phyloP scores from a whole-genome alignment of 306 rosid species.

The Urtica urens region DNA sequence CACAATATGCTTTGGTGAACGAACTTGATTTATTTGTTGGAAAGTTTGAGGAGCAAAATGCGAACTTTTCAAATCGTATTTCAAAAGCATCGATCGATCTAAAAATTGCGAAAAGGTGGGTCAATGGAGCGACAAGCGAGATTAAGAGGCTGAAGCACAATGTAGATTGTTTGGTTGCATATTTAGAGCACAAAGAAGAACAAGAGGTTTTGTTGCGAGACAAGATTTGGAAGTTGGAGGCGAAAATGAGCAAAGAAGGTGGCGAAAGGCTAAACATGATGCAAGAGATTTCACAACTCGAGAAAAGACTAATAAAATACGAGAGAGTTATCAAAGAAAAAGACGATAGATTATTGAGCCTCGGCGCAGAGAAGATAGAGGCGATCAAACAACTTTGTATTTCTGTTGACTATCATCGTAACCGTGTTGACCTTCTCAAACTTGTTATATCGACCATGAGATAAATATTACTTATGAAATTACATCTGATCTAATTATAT shows the following conservation, averaged over 20 bases:
- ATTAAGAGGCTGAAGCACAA: constrained; percentile 21
- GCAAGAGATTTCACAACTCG: constrained; percentile 32
- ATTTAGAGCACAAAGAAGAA: constrained; percentile 38
- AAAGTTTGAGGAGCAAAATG: constrained; percentile 30
- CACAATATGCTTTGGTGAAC: constrained; percentile 5
- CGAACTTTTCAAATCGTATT: constrained; percentile 13
- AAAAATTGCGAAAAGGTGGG: constrained; percentile 34
- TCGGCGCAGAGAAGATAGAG: constrained; percentile 63
- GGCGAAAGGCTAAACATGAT: constrained; percentile 47
- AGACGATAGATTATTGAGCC: constrained; percentile 36
- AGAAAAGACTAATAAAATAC: constrained; percentile 38
- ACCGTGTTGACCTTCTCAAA: constrained; percentile 35
- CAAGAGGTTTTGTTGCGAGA: constrained; percentile 33
- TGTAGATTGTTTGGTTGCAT: constrained; percentile 12
- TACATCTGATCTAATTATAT: too few species aligned
- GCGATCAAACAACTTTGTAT: constrained; percentile 72
- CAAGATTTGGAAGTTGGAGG: constrained; percentile 51
- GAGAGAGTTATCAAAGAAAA: constrained; percentile 41
- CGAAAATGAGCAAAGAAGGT: constrained; percentile 39
- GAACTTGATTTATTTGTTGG: constrained; percentile 16
- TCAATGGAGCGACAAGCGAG: constrained; percentile 23
- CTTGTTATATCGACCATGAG: constrained; percentile 18
- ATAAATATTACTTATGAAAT: too few species aligned
- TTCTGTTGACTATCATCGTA: constrained; percentile 51
- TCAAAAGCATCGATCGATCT: constrained; percentile 28